Base-by-base conservation (phyloP, 2,329 filamentous ascomycete genomes). In the Monascus ruber region DNA sequence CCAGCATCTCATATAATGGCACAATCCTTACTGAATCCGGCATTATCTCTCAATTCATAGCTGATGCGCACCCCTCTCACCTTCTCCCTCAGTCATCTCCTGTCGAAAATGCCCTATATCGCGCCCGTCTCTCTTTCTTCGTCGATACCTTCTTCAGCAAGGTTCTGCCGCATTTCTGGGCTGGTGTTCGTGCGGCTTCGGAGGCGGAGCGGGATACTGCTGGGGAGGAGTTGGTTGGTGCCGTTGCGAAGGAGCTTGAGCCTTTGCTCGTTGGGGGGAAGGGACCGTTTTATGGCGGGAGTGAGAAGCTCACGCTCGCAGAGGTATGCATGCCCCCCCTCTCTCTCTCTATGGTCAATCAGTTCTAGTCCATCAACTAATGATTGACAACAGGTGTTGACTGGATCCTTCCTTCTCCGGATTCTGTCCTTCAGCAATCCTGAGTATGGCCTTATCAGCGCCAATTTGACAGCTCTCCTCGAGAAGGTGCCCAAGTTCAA, bases 21-120 rank as follows among this genome's bases (percentile, higher is more conserved):
- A 77, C 82, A 55, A 80, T 84, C 55, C 69, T 91, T 53, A 77
- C 74, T 38, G 85, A 91, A 59, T 85, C 81, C 2, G 77, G 67
- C 46, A 74, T 89, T 45, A 77, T 89, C n/a, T 62, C 78, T 1
- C 76, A 81, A 48, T 89, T 85, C 63, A 64, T 80, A 9, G 78
- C 73, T 33, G 84, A 91, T 53, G 66, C 73, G 0, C 76, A 82
- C 55, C 81, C 83, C 1, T 79, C 77, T 2, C 74, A 79, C 47
- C 70, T 89, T 3, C 53, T 81, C 0, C 54, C 53, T 17, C 80
- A 82, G 0, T 63, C 71, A 0, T 68, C 73, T 1, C 63, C 64
- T 36, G 68, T 68, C 8, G 74, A 70, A 0, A 65, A 62, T 28
- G 74, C 84, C 0, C 63, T 87, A 24, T 57, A 64, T 36, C 73